These are phyloP conservation scores for Diaporthe velutina DNA, from an alignment of 2,329 filamentous ascomycete genomes.

Conservation along the genomic window DNA sequence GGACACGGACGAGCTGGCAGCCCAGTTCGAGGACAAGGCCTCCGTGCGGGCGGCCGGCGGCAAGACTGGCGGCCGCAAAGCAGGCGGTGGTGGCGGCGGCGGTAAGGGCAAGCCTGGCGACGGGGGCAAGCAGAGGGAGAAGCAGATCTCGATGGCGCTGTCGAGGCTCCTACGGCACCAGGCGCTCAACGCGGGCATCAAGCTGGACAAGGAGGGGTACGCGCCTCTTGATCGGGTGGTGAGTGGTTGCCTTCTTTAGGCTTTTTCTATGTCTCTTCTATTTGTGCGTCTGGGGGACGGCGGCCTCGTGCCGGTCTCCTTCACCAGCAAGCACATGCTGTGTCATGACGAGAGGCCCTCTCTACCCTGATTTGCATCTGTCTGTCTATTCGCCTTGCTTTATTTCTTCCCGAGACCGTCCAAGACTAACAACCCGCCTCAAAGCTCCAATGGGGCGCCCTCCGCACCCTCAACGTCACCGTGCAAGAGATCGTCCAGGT, in stretches of 20 bases:
- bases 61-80: conserved; percentile 45
- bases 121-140: conserved; percentile 55
- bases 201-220: conserved; percentile 70
- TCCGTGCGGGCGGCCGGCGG: conserved; percentile 12
- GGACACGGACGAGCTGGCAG: conserved; percentile 39
- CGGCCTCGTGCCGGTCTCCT: conserved; percentile 22
- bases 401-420: too few relatives aligned
- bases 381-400: not conserved
- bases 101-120: conserved; percentile 49
- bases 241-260: conserved; percentile 51
- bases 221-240: conserved; percentile 71
- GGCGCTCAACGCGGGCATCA: conserved; percentile 67
- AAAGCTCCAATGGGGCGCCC: conserved; percentile 66
- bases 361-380: not conserved
- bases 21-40: conserved; percentile 39
- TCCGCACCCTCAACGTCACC: conserved; percentile 79
- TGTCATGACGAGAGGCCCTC: not conserved
- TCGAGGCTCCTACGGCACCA: conserved; percentile 69
- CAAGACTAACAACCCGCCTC: conserved; percentile 20
- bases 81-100: conserved; percentile 35
- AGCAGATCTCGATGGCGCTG: conserved; percentile 66
- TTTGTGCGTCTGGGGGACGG: not conserved
- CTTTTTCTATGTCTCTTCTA: not conserved
- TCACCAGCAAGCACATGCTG: not conserved
- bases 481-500: conserved; percentile 76